Evolutionary conservation across 805 yeast genomes (phyloP), one percentile per base, ranked within the genome.

Genomic region (Starmerella sirachaensis): DNA sequence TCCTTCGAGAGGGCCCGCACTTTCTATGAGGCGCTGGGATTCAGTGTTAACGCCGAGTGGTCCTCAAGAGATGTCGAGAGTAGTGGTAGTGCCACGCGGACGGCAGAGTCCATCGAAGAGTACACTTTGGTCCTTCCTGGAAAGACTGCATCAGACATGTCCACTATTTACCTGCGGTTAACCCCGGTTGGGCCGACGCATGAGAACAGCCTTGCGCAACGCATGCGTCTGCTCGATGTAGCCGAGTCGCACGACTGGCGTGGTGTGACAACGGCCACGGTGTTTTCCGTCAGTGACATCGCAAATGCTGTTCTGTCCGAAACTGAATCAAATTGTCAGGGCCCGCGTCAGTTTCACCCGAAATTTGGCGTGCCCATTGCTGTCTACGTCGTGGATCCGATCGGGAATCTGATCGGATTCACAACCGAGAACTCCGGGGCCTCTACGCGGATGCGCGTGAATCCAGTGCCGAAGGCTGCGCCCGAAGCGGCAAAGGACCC

Each of bases 381-480:
- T 57, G 63, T 80, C 6, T 83, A 78, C 57, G 69, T 75, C 6
- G 55, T 79, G 18, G 96, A 88, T 57, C 96, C 97, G 7, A 62
- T 85, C 46, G 94, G 94, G 14, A 71, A 73, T 49, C 58, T 85
- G 20, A 57, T 86, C 32, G 96, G 95, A 4, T 84, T 86, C 61
- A 74, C 93, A 18, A 26, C 27, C n/a, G 25, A 32, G 9, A 33
- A 23, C 6, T 13, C 35, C n/a, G 41, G 41, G 17, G 47, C 43
- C 9, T 34, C 42, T 20, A 47, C 51, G 26, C 35, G 24, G 18
- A n/a, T n/a, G n/a, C 13, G n/a, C 6, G 14, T 11, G 13, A 31
- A 18, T 18, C 47, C 51, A 6, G 8, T 14, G 12, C 27, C 33
- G 6, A 12, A 17, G n/a, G 29, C 20, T 6, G 20, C 18, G 18